Base-by-base conservation (phyloP, 2,329 filamentous ascomycete genomes). In the Chaetomium sp. region DNA sequence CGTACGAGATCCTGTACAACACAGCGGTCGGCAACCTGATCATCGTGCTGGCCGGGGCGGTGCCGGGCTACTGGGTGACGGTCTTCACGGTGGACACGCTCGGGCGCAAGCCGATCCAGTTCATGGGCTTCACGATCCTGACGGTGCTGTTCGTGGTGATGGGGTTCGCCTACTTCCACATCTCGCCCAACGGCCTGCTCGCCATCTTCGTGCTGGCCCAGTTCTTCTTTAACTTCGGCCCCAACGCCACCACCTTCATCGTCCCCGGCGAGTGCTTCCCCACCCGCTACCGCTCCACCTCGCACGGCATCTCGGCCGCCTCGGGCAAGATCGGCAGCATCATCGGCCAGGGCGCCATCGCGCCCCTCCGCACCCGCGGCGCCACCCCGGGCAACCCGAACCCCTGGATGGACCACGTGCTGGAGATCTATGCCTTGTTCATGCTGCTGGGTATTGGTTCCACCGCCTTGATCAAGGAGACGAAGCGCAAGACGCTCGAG, bases 51-150 rank as follows among this genome's bases (percentile, higher is more conserved):
- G 90, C 91, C 4, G 91, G 90, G 64, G 89, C 91, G 56, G 90
- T 93, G 16, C 91, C 91, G 0, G 91, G 91, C 16, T 93, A 93
- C 81, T 93, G 90, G 90, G 84, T 92, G 19, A 91, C 90, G 0
- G 90, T 93, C 6, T 87, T 87, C 50, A 76, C 75, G 29, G 71
- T 92, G 63, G 90, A 94, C 76, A 90, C 83, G 1, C 72, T 93
- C 16, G 91, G 90, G 61, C 89, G 91, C 72, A 93, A 92, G 80
- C 85, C 90, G 1, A 92, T 94, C 64, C 91, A 91, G 78, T 77
- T 90, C 62, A 82, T 80, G 66, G 87, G 86, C 29, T 89, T 89
- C 75, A 74, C 78, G 58, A 82, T 89, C 63, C 77, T 89, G 8
- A 88, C 86, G 8, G 78, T 86, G 51, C 79, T 89, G 23, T 87